Evolutionary conservation across 176 grass and related monocot genomes (phyloP).

Genomic region (Puccinellia tenuiflora): DNA sequence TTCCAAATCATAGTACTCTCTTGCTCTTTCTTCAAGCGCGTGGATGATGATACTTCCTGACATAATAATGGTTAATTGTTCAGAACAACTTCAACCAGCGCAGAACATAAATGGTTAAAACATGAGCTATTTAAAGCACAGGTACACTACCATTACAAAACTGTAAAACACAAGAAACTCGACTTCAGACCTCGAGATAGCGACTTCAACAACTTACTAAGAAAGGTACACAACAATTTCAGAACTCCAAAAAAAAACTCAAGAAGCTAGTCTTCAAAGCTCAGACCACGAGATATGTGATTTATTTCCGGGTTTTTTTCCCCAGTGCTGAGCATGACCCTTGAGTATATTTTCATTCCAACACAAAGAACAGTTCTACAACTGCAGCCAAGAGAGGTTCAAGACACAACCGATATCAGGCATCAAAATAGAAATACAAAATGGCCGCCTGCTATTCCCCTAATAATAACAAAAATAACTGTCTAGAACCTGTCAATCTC

Average conservation of each 20-base stretch:
- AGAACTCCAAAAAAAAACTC: not conserved
- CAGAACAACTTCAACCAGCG: not conserved
- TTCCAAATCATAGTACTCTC: conserved; percentile 94
- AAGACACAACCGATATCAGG: not conserved
- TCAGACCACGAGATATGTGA: not conserved
- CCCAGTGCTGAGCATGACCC: not conserved
- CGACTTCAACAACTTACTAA: not conserved
- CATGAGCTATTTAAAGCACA: not conserved
- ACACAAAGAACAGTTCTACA: not conserved
- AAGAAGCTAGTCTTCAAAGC: not conserved
- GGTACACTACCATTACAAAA: not conserved
- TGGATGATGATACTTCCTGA: conserved; percentile 88
- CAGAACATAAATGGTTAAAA: not conserved
- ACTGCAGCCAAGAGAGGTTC: not conserved
- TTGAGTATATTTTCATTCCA: not conserved
- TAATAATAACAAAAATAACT: not conserved
- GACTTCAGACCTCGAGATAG: not conserved
- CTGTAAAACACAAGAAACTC: conserved; percentile 1
- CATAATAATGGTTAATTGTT: not conserved
- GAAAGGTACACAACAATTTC: not conserved
- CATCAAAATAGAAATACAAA: not conserved
- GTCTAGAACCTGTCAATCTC: not conserved
- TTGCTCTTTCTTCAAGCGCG: conserved; percentile 93
- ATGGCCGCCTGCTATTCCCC: not conserved
- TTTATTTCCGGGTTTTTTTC: not conserved